phyloP scores from a whole-genome alignment of 1,284 basidiomycete genomes.

The Porphyrellus sp. region DNA sequence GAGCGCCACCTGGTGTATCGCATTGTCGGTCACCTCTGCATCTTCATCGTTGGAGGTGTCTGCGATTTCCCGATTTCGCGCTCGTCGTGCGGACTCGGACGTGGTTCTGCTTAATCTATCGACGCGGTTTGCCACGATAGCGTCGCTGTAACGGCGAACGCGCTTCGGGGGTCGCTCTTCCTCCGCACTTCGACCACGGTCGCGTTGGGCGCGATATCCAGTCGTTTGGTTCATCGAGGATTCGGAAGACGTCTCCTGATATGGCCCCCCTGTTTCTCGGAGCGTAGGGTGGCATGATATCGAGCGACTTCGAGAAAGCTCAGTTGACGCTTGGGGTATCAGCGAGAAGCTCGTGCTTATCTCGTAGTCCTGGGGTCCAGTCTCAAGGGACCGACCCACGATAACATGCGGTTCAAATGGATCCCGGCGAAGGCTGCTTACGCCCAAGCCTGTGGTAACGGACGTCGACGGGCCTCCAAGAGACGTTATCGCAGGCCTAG shows the following conservation, averaged over 20 bases:
- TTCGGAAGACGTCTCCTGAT: conserved; percentile 13
- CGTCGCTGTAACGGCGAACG: conserved; percentile 14
- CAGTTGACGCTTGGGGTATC: conserved; percentile 1
- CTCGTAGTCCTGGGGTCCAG: conserved; percentile 13
- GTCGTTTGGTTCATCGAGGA: conserved; percentile 4
- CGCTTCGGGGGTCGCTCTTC: conserved; percentile 32
- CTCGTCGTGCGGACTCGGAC: conserved; percentile 7
- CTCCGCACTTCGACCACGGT: conserved; percentile 22
- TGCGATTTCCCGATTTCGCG: not conserved
- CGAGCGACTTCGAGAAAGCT: conserved; percentile 1
- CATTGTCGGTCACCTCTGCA: conserved; percentile 4
- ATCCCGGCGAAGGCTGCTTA: conserved; percentile 1
- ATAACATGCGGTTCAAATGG: not conserved
- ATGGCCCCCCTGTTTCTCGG: conserved; percentile 8
- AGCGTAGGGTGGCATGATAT: not conserved
- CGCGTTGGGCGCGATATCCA: conserved; percentile 10
- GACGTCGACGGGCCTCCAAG: conserved; percentile 2
- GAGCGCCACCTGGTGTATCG: conserved; percentile 15
- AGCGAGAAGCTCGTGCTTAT: conserved; percentile 16
- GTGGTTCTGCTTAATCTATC: conserved; percentile 16
- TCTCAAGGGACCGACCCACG: conserved; percentile 1
- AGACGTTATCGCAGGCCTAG: conserved; percentile 8
- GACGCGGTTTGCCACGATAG: conserved; percentile 7
- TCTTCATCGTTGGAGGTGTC: conserved; percentile 4
- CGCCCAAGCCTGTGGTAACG: conserved; percentile 8